A percentile compares a stretch with the other conserved stretches of the same genome.
Conservation (phyloP, 768 basidiomycete species). For the Epithele typhae region DNA sequence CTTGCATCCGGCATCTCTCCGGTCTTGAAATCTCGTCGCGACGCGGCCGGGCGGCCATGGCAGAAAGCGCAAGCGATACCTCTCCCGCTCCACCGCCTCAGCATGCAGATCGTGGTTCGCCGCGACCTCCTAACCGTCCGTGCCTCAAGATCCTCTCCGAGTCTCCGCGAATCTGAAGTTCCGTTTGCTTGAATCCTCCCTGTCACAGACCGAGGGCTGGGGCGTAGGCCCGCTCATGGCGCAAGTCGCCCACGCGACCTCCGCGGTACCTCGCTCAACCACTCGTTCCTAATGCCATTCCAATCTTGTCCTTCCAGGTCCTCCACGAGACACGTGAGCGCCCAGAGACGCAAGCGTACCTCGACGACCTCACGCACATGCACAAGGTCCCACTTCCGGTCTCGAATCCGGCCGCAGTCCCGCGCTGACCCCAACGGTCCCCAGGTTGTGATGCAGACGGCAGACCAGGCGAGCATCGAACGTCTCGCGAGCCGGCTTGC, state of each 20-base stretch:
- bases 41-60: no score
- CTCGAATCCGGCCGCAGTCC: not conserved
- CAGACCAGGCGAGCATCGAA: constrained; percentile 28
- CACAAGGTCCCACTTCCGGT: constrained; percentile 30
- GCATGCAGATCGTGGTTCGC: constrained; percentile 42
- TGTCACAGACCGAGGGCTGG: constrained; percentile 35
- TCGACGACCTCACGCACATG: constrained; percentile 36
- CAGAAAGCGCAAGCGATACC: no score
- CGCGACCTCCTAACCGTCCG: constrained; percentile 39
- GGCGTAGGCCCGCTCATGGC: constrained; percentile 42
- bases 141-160: not conserved
- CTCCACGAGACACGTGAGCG: constrained; percentile 36
- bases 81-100: no score
- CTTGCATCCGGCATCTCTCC: no score
- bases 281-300: no score
- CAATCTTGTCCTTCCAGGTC: constrained; percentile 25
- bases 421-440: not conserved
- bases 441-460: constrained; percentile 39
- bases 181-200: not conserved
- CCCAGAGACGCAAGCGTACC: constrained; percentile 34
- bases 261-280: constrained; percentile 28
- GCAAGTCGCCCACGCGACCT: constrained; percentile 39
- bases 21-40: no score
- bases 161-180: not conserved
- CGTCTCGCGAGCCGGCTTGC: constrained; percentile 30